Percentiles rank a stretch among this genome's conserved stretches.
Conservation (phyloP, 495 filamentous ascomycete species). For the Cercophora sp. region DNA sequence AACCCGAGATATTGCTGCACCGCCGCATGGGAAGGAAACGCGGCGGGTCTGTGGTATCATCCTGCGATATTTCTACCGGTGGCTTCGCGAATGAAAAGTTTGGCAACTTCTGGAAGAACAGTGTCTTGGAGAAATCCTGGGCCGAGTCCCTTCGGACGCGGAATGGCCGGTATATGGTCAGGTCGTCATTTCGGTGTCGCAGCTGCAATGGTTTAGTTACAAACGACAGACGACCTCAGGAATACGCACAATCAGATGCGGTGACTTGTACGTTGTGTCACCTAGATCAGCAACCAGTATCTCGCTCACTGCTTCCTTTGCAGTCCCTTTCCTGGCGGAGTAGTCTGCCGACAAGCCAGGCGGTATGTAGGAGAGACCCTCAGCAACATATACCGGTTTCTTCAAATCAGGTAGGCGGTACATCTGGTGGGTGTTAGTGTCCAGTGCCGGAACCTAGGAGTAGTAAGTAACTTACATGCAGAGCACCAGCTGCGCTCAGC, state of each 20-base stretch:
- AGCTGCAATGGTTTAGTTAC: slow-evolving; percentile 44
- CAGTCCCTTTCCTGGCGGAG: slow-evolving; percentile 59
- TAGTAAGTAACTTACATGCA: slow-evolving; percentile 66
- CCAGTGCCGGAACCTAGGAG: not conserved
- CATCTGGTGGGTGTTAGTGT: slow-evolving; percentile 39
- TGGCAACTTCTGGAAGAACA: slow-evolving; percentile 74
- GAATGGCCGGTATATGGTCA: slow-evolving; percentile 84
- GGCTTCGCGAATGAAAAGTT: slow-evolving; percentile 57
- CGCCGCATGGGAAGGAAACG: slow-evolving; percentile 53
- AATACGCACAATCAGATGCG: slow-evolving; percentile 69
- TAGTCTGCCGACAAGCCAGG: slow-evolving; percentile 70
- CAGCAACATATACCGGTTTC: slow-evolving; percentile 58
- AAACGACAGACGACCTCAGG: not conserved
- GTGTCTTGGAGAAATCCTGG: slow-evolving; percentile 35
- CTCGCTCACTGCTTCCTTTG: slow-evolving; percentile 69
- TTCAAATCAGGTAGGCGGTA: slow-evolving; percentile 60
- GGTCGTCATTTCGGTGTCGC: slow-evolving; percentile 72
- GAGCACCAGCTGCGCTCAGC: slow-evolving; percentile 61
- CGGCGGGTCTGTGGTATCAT: slow-evolving; percentile 37
- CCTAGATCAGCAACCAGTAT: slow-evolving; percentile 81
- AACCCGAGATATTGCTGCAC: slow-evolving; percentile 65
- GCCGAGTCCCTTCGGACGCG: slow-evolving; percentile 33
- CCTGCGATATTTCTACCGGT: slow-evolving; percentile 35
- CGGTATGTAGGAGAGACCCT: slow-evolving; percentile 73
- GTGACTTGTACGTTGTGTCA: slow-evolving; percentile 60